Evolutionary conservation across 768 basidiomycete species (phyloP), one percentile per base, ranked within the genome.

Genomic region (Tricholoma furcatifolium): DNA sequence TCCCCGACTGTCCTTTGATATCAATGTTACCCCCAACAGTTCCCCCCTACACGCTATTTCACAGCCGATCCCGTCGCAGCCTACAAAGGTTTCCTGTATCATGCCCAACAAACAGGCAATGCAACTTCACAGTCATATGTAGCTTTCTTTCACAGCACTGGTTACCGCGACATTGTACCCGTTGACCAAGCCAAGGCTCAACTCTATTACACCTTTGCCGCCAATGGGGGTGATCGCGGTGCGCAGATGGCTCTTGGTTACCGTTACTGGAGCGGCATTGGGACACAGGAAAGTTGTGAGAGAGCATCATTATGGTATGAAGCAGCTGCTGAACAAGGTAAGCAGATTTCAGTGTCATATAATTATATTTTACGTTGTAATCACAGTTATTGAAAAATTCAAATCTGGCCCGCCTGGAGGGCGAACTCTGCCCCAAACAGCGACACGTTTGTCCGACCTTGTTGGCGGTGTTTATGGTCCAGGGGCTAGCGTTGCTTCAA

Each of bases 201-300:
- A 56, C 76, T 98, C 0, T 90, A 96, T 62, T 93, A 94, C 66
- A 97, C 95, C 0, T 98, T 98, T 62, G 87, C 95, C 3, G 94
- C 93, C 1, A 85, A 94, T 46, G 87, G 88, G 2, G 91, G 88
- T 0, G 82, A 94, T 70, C 84, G 85, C 60, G 88, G 89, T 5
- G 90, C 96, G 0, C 87, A 94, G 66, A 94, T 96, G 91, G 84
- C 93, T 2, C 75, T 98, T 30, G 97, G 87, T 0, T 98, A 96
- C 68, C 83, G 94, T 23, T 87, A 95, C 63, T 98, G 94, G 95
- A 87, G 90, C 35, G 97, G 97, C 1, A 97, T 99, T 52, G 91
- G 95, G 10, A 87, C 93, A 1, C 73, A 83, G 47, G 93, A 98
- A 66, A 85, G 86, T 60, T 98, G 97, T 68, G 77, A 85, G 61